A percentile compares a stretch with the other conserved stretches of the same genome.
phyloP scores from a whole-genome alignment of 768 basidiomycete species.

The Lentinula sp. region DNA sequence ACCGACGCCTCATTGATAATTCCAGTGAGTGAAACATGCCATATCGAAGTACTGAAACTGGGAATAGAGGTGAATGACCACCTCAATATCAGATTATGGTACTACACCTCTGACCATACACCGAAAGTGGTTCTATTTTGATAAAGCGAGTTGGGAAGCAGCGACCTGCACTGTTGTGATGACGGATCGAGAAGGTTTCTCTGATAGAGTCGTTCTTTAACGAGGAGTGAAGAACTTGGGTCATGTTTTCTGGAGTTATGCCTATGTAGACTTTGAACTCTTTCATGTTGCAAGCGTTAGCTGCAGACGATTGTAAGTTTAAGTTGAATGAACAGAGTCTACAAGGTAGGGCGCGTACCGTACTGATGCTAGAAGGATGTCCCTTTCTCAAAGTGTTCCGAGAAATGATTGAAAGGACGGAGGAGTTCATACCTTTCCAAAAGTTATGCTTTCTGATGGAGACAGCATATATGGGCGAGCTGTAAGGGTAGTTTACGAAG shows the following conservation, averaged over 20 bases:
- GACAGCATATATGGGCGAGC: conserved; percentile 6
- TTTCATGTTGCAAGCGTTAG: conserved; percentile 82
- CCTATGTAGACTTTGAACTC: conserved; percentile 74
- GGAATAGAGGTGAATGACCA: conserved; percentile 38
- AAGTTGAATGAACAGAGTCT: not conserved
- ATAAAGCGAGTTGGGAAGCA: conserved; percentile 61
- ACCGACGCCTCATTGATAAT: conserved; percentile 51
- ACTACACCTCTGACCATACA: conserved; percentile 17
- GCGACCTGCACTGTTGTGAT: conserved; percentile 52
- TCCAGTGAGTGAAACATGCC: conserved; percentile 63
- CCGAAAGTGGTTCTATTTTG: conserved; percentile 75
- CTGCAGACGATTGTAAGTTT: conserved; percentile 28
- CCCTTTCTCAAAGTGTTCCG: not conserved
- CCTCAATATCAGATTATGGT: not conserved
- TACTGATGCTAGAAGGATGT: conserved; percentile 30
- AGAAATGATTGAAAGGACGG: not conserved
- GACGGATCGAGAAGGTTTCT: conserved; percentile 55
- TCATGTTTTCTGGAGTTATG: conserved; percentile 57
- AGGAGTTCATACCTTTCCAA: conserved; percentile 59
- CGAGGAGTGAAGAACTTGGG: conserved; percentile 53
- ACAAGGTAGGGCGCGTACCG: conserved; percentile 19
- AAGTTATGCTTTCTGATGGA: conserved; percentile 60
- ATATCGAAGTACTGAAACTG: conserved; percentile 76
- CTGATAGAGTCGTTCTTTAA: conserved; percentile 61
- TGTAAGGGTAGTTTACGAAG: not conserved